Evolutionary conservation across 371 early-diverging fungal species (phyloP), one percentile per base, ranked within the genome.

Genomic region (Chytridiales sp.): DNA sequence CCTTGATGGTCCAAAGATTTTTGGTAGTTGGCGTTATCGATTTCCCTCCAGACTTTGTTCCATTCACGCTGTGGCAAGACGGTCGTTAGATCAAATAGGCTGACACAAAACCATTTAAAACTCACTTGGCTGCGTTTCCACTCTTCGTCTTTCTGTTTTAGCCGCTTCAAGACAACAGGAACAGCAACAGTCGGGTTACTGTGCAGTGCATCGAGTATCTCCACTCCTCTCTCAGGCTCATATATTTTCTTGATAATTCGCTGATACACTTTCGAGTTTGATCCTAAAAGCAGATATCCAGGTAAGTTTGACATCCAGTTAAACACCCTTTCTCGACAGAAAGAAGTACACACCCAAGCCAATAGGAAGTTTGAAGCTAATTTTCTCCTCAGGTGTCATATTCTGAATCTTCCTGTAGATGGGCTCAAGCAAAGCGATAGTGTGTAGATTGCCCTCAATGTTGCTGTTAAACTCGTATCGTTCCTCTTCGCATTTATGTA

Each of bases 401-500:
- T 74, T 70, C 46, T 83, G 83, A 32, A 96, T 86, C 59, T 83
- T 73, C 64, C 76, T 74, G 4, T 86, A 85, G 46, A 98, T 85
- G 3, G 96, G 92, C 67, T 96, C 94, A 52, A 99, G 77, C 22
- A 92, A 74, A 9, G 86, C 84, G 68, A 99, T 99, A 1, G 93
- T 87, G 47, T 88, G 87, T 56, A 92, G 68, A 48, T 96, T 93
- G 44, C 97, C 89, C 69, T 97, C 94, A 43, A 99, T 92, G 69
- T 94, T 90, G 61, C 98, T 76, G 69, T 99, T 99, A 77, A 95
- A 91, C 64, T 99, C 99, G 65, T 96, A 99, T 50, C 92, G 85
- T 68, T 99, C 99, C 73, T 99, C 99, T 75, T 99, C 99, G 74
- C 92, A 88, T 43, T 91, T 85, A 79, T 91, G 94, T 71, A 99